Evolutionary conservation across 2,329 filamentous ascomycete genomes (phyloP), one percentile per base, ranked within the genome.

Genomic region (Aspergillus hortae): DNA sequence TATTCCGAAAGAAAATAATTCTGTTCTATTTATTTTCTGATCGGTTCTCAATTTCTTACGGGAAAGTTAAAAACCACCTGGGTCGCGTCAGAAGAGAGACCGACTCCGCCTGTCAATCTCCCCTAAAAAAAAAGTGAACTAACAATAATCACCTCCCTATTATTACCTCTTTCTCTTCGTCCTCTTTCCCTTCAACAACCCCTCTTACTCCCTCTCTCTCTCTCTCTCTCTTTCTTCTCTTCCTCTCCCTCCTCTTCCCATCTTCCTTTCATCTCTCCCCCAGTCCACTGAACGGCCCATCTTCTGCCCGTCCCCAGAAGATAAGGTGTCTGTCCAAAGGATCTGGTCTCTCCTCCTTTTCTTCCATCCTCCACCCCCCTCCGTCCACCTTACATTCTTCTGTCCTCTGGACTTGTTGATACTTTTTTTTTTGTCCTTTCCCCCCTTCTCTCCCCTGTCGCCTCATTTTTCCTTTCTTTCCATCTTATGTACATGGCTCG

Each of bases 401-500:
- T 46, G 11, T 6, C 36, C 48, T 46, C 46, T 51, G 49, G 45
- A 56, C 47, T 54, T 47, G 53, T 49, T 36, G 36, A 30, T 48
- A 49, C 19, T 45, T 41, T 48, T 52, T 48, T 52, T 45, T 52
- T 52, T 49, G 43, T 41, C 44, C 51, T 44, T 43, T 50, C 46
- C 42, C 51, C 48, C 45, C 47, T 53, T 50, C 25, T 45, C 30
- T 51, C 42, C 46, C 46, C 40, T 43, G 44, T 48, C 30, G 19
- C 35, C 48, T 42, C 32, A 30, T 30, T 40, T 51, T 46, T 27
- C 32, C 52, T 56, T 56, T 57, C 54, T 55, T 27, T 52, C 54
- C 55, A 46, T 48, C 55, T 59, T 57, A 61, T 65, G 62, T 69
- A 68, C 58, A 68, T 71, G 64, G 65, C 61, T 63, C 58, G 59